Percentiles rank a stretch among this genome's conserved stretches.
Conservation (phyloP, 2,329 filamentous ascomycete species). For the Penicillium aurantiogriseum region DNA sequence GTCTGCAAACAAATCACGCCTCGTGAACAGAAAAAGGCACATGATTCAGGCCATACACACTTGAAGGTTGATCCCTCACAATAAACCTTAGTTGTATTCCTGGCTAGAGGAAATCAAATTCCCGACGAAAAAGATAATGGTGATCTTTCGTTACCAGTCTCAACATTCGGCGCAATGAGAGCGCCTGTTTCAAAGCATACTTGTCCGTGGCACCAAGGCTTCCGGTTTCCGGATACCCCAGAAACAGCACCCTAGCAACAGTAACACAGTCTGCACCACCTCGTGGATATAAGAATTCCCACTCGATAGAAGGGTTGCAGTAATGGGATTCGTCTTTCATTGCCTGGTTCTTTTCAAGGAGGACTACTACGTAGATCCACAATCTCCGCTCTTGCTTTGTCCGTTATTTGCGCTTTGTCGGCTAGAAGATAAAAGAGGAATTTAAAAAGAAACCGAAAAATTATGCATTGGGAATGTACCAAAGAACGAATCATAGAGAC, state of each 20-base stretch:
- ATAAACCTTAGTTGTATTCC: not conserved
- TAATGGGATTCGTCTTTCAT: not conserved
- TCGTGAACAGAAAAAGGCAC: not conserved
- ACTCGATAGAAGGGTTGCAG: not conserved
- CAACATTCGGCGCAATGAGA: not conserved
- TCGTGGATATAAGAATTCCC: not conserved
- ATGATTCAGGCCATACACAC: not conserved
- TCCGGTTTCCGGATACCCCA: not conserved
- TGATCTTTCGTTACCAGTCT: no score
- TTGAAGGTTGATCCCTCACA: not conserved
- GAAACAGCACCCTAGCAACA: not conserved
- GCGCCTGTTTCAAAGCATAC: not conserved
- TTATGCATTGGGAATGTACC: no score
- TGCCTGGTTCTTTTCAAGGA: not conserved
- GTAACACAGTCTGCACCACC: no score
- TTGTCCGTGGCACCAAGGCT: no score
- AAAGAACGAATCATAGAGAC: not conserved
- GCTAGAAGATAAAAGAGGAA: not conserved
- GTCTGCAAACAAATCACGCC: no score
- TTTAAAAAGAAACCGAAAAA: no score
- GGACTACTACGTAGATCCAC: not conserved
- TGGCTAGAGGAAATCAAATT: no score
- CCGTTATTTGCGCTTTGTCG: not conserved
- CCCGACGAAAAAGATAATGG: not conserved
- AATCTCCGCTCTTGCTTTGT: not conserved